Evolutionary conservation across 768 basidiomycete genomes (phyloP).

Genomic region (Exidia glandulosa): DNA sequence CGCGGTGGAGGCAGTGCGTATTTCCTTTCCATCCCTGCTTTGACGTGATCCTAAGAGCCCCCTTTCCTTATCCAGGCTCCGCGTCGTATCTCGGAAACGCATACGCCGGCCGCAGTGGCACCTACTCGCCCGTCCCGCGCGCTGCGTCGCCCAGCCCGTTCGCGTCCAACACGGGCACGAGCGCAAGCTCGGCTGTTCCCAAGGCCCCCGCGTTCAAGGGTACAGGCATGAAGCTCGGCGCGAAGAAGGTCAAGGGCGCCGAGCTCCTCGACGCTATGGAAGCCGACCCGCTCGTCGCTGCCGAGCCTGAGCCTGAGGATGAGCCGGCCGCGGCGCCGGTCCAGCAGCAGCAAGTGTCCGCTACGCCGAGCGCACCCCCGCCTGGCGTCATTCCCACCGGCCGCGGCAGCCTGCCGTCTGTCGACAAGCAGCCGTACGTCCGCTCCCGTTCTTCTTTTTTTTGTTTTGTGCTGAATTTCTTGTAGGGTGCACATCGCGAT

Average conservation of each 20-base stretch:
- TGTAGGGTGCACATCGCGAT: slow-evolving; percentile 81
- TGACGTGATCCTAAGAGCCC: slow-evolving; percentile 9
- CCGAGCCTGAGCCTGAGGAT: slow-evolving; percentile 45
- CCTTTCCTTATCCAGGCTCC: no score
- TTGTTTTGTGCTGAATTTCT: no score
- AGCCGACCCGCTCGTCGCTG: slow-evolving; percentile 57
- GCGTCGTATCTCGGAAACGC: slow-evolving; percentile 40
- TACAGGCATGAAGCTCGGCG: slow-evolving; percentile 91
- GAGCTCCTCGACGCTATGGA: slow-evolving; percentile 84
- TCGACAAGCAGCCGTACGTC: slow-evolving; percentile 66
- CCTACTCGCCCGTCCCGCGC: slow-evolving; percentile 62
- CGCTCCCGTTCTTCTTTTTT: slow-evolving; percentile 33
- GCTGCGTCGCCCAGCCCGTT: slow-evolving; percentile 52
- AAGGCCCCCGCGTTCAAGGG: slow-evolving; percentile 82
- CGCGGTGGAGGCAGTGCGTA: slow-evolving; percentile 47
- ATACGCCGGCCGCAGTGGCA: slow-evolving; percentile 34
- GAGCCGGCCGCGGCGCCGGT: slow-evolving; percentile 34
- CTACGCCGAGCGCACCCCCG: neutral
- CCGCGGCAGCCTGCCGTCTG: slow-evolving; percentile 60
- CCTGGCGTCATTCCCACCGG: slow-evolving; percentile 8
- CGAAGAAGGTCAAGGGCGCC: slow-evolving; percentile 82
- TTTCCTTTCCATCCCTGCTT: no score
- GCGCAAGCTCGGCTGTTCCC: slow-evolving; percentile 37
- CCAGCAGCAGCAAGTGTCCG: neutral
- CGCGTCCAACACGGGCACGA: slow-evolving; percentile 26